Base-by-base conservation (phyloP, 2,329 filamentous ascomycete genomes). In the Sporothrix mexicana region DNA sequence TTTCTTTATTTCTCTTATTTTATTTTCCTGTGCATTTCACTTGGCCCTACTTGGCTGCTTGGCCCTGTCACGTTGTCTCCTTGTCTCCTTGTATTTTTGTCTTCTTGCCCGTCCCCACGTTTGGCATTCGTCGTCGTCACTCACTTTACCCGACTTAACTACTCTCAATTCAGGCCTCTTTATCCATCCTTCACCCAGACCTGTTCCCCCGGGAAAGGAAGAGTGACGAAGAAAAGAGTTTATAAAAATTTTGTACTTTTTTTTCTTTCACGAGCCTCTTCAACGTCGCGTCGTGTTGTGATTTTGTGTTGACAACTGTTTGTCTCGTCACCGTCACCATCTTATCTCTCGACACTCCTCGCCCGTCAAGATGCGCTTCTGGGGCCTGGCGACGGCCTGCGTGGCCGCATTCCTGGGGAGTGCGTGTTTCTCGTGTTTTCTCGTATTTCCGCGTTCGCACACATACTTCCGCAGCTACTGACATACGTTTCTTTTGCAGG, bases 331-430 rank as follows among this genome's bases (percentile, higher is more conserved):
- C 15, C 41, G 36, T 47, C 45, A 47, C 45, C 8, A 5, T 5
- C 69, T 30, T 45, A n/a, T 45, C 9, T 45, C 15, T 15, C 9
- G 49, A n/a, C 51, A 8, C 30, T 36, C 30, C 30, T 36, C 30
- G 30, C 30, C 23, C 41, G 15, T 9, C 23, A 64, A 20, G 41
- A 71, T 71, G 70, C 70, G 70, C 59, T 53, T 71, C 70, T 66
- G 70, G 70, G 45, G 59, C 23, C 45, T 71, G 49, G 47, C 13
- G 30, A 36, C 69, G 57, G 70, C 70, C 55, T 66, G 70, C 23
- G 47, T 43, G 45, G 57, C 70, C 70, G 59, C 70, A 45, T 47
- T 66, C 5, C 47, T 62, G 2, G 23, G 59, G 43, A 47, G 57
- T 71, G 41, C 12, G 69, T 71, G 20, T 15, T 36, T 20, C 20